phyloP scores from a whole-genome alignment of 208 protist species.

The Crithidia mellificae region DNA sequence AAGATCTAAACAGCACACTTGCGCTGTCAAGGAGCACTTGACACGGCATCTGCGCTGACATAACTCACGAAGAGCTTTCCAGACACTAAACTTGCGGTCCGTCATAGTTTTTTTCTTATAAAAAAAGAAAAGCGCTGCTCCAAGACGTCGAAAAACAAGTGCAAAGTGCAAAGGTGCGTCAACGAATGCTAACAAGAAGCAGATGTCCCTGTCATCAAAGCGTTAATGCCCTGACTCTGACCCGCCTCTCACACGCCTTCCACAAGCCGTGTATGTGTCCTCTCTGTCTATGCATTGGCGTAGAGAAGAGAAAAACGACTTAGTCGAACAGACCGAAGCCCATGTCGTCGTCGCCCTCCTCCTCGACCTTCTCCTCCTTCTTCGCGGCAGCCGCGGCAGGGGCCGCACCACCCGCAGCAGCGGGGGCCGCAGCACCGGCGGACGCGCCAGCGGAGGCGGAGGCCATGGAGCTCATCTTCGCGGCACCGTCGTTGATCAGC shows the following conservation, averaged over 20 bases:
- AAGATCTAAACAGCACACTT: background rate
- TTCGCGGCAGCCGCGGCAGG: slow-evolving; percentile 40
- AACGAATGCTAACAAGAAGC: too few relatives aligned
- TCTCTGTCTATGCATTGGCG: background rate
- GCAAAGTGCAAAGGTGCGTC: too few relatives aligned
- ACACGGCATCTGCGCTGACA: background rate
- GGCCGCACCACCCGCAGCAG: slow-evolving; percentile 33
- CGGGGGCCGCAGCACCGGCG: slow-evolving; percentile 40
- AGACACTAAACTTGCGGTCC: background rate
- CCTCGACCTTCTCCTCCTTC: slow-evolving; percentile 62
- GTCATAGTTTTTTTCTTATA: background rate
- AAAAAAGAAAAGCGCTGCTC: background rate
- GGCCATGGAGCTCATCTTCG: slow-evolving; percentile 77
- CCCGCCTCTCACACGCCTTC: background rate
- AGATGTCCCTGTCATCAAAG: too few relatives aligned
- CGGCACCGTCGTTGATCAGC: slow-evolving; percentile 75
- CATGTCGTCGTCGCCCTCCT: slow-evolving; percentile 91
- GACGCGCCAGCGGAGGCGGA: slow-evolving; percentile 43
- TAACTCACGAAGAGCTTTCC: background rate
- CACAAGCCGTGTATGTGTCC: background rate
- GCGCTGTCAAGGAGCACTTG: too few relatives aligned
- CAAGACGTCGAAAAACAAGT: too few relatives aligned
- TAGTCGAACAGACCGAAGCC: slow-evolving; percentile 92
- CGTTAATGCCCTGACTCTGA: too few relatives aligned
- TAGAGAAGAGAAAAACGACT: slow-evolving; percentile 4